phyloP scores from a whole-genome alignment of 1,139 yeast genomes.

The Protomyces inouyei region DNA sequence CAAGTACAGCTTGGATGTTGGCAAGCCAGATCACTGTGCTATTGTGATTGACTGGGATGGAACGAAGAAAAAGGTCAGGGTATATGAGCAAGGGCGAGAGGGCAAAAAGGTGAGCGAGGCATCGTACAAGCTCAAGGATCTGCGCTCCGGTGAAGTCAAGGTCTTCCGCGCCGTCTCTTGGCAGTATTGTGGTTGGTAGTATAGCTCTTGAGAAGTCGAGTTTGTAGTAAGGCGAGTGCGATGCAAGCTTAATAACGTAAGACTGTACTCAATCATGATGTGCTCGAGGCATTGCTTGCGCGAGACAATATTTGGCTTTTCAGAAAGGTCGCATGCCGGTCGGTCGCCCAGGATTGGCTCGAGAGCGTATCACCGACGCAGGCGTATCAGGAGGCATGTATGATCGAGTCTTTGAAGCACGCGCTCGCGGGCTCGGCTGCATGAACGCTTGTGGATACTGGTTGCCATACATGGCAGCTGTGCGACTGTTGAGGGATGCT shows the following conservation, averaged over 20 bases:
- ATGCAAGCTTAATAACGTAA: too few relatives aligned
- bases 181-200: slow-evolving; percentile 56
- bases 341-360: background rate
- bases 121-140: slow-evolving; percentile 62
- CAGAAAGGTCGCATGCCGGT: background rate
- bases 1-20: slow-evolving; percentile 48
- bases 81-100: slow-evolving; percentile 49
- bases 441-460: background rate
- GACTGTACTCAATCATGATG: too few relatives aligned
- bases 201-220: too few relatives aligned
- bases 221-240: too few relatives aligned
- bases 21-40: slow-evolving; percentile 42
- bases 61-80: slow-evolving; percentile 69
- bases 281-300: too few relatives aligned
- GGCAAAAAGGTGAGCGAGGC: slow-evolving; percentile 54
- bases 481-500: background rate
- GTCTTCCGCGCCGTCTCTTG: slow-evolving; percentile 70
- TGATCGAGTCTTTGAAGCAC: background rate
- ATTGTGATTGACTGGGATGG: slow-evolving; percentile 70
- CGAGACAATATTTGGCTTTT: too few relatives aligned
- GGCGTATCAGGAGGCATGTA: slow-evolving; percentile 1
- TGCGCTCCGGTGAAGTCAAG: slow-evolving; percentile 73
- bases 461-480: background rate
- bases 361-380: background rate
- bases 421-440: background rate